A percentile compares a stretch with the other conserved stretches of the same genome.
Conservation (phyloP, 1,284 basidiomycete species). For the Porogramme epimiltina region DNA sequence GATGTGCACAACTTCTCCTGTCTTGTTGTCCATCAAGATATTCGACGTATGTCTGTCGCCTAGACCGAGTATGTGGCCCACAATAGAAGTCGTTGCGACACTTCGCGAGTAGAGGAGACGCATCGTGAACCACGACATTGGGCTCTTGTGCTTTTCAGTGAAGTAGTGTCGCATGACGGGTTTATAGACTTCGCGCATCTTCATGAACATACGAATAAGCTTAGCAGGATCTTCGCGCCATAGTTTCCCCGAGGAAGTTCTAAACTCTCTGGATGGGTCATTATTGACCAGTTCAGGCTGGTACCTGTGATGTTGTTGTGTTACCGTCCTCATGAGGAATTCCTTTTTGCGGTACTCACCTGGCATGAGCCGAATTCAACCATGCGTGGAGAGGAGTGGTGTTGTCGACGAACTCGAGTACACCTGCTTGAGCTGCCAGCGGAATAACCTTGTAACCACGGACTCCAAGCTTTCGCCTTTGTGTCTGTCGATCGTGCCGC, state of each 20-base stretch:
- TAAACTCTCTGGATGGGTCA: conserved; percentile 26
- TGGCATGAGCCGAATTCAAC: conserved; percentile 63
- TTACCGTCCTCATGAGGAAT: too few relatives aligned
- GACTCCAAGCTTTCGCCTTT: conserved; percentile 72
- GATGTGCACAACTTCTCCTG: conserved; percentile 93
- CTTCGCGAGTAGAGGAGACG: conserved; percentile 89
- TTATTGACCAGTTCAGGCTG: conserved; percentile 36
- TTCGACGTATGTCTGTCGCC: conserved; percentile 95
- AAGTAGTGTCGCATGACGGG: conserved; percentile 97
- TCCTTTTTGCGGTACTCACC: conserved; percentile 39
- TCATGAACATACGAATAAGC: conserved; percentile 50
- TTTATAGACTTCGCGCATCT: conserved; percentile 60
- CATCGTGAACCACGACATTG: conserved; percentile 93
- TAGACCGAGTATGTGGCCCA: conserved; percentile 90
- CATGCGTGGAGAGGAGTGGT: conserved; percentile 71
- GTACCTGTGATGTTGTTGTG: conserved; percentile 36
- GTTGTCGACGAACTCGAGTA: conserved; percentile 91
- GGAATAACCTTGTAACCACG: conserved; percentile 91
- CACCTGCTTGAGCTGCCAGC: conserved; percentile 78
- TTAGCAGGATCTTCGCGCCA: conserved; percentile 30
- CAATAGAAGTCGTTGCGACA: conserved; percentile 92
- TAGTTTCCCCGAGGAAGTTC: conserved; percentile 7
- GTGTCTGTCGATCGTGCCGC: conserved; percentile 72
- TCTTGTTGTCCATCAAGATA: conserved; percentile 84
- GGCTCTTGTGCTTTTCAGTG: conserved; percentile 85